These are phyloP conservation scores for Balakata baccata DNA, from an alignment of 345 rosid species.

Conservation along the genomic window DNA sequence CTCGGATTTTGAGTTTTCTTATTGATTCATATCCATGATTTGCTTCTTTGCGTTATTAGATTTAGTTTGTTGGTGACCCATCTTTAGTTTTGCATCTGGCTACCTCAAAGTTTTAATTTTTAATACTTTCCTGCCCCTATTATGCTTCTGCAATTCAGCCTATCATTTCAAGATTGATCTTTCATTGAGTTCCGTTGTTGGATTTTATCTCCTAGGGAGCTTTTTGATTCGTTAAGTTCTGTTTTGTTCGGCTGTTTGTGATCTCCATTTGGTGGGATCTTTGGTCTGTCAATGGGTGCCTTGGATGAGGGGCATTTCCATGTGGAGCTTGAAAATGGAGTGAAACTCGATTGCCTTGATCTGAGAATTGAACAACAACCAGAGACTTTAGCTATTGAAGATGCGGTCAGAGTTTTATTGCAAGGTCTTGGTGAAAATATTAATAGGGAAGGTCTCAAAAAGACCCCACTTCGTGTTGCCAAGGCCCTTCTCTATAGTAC, in stretches of 20 bases:
- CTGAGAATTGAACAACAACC: conserved; percentile 53
- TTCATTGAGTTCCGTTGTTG: background rate
- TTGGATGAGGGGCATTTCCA: conserved; percentile 63
- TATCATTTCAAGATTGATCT: background rate
- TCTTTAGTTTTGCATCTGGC: conserved; percentile 5
- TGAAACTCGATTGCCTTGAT: conserved; percentile 41
- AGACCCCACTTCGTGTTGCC: conserved; percentile 93
- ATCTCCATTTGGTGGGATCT: conserved; percentile 24
- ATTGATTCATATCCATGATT: conserved; percentile 2
- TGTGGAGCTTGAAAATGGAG: conserved; percentile 54
- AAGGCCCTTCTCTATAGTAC: conserved; percentile 86
- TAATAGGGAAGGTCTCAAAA: conserved; percentile 78
- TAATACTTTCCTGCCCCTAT: background rate
- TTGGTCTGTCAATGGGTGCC: conserved; percentile 60
- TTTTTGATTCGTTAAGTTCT: background rate
- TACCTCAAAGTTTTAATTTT: background rate
- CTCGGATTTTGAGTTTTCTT: background rate
- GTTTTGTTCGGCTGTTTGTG: conserved; percentile 22
- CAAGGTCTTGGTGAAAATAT: conserved; percentile 80
- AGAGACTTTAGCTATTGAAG: conserved; percentile 61
- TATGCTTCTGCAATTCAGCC: background rate
- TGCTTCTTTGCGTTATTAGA: background rate
- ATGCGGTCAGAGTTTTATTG: conserved; percentile 76
- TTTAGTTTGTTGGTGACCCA: background rate
- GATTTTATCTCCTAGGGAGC: background rate